Base-by-base conservation (phyloP, 306 rosid genomes). In the Quercus agrifolia region DNA sequence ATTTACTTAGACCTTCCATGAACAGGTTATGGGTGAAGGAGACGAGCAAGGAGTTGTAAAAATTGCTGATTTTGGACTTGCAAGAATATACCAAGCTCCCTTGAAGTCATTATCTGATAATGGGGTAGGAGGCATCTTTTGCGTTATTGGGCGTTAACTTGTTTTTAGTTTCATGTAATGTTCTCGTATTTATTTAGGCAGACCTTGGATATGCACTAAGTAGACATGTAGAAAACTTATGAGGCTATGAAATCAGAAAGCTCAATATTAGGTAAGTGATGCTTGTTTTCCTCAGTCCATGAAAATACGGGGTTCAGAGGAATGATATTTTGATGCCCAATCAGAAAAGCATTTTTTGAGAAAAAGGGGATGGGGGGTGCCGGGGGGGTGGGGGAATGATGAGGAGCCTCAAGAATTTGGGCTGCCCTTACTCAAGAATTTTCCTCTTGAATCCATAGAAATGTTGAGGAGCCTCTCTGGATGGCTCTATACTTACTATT, bases 51-150 rank as follows among this genome's bases (percentile, higher is more conserved):
- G 99, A 49, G 85, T 92, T 82, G 89, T 94, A 70, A 94, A 94
- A 87, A 89, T 94, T 84, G 99, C 97, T 44, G 99, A 94, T 89
- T 94, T 94, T 86, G 99, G 99, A 83, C 99, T 94, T 85, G 99
- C 99, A 70, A 92, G 98, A 84, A 87, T 94, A 88, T 94, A 91
- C 83, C 98, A 91, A 83, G 97, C 95, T 71, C 99, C 99, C 67
- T 71, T 92, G 87, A 94, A 89, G 87, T 87, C 97, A 35, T 81
- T 94, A 80, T 86, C 64, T 70, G 94, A 90, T 62, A 93, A 93
- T 77, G 98, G 98, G 88, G 98, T 93, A 90, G 62, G 88, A 44
- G 27, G 67, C 82, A 79, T 71, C 80, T 74, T 78, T 77, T 78
- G 35, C 28, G 33, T 83, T 41, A 56, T 70, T 56, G 70, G 38